Conservation (phyloP, 208 protist species). For the Naegleria fowleri region DNA sequence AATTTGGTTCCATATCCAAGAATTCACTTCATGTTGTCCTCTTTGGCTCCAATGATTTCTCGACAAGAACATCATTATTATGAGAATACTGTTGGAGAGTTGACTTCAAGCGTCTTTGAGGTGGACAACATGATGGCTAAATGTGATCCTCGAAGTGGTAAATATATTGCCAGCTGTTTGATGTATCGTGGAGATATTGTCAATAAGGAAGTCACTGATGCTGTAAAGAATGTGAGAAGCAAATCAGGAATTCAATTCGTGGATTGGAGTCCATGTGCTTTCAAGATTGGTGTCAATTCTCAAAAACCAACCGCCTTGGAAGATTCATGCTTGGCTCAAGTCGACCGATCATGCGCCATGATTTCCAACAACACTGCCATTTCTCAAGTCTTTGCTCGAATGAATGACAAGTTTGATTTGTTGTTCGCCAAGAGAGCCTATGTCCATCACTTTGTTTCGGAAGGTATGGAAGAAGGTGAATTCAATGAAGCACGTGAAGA, state of each 20-base stretch:
- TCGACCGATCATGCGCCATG: conserved; percentile 89
- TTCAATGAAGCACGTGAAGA: conserved; percentile 86
- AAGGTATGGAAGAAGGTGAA: conserved; percentile 90
- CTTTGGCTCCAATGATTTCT: conserved; percentile 85
- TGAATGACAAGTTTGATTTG: conserved; percentile 87
- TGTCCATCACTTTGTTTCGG: conserved; percentile 90
- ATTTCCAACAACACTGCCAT: conserved; percentile 84
- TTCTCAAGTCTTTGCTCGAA: conserved; percentile 76
- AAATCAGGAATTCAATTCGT: conserved; percentile 90
- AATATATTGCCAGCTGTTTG: conserved; percentile 94
- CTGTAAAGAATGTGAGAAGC: conserved; percentile 85
- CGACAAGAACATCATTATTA: conserved; percentile 77
- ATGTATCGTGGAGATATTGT: conserved; percentile 96
- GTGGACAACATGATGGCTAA: conserved; percentile 82
- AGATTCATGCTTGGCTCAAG: conserved; percentile 76
- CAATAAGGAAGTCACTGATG: conserved; percentile 90
- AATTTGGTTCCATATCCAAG: conserved; percentile 95
- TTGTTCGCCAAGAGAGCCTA: conserved; percentile 89
- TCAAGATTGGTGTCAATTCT: conserved; percentile 89
- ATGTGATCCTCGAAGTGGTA: conserved; percentile 88
- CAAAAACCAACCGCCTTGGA: conserved; percentile 76
- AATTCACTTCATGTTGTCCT: conserved; percentile 90
- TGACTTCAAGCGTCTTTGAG: conserved; percentile 88
- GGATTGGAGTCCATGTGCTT: conserved; percentile 80
- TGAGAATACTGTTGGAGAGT: conserved; percentile 83